Evolutionary conservation across 176 grass and related monocot genomes (phyloP), one percentile per base, ranked within the genome.

Genomic region (Luzula sylvatica): DNA sequence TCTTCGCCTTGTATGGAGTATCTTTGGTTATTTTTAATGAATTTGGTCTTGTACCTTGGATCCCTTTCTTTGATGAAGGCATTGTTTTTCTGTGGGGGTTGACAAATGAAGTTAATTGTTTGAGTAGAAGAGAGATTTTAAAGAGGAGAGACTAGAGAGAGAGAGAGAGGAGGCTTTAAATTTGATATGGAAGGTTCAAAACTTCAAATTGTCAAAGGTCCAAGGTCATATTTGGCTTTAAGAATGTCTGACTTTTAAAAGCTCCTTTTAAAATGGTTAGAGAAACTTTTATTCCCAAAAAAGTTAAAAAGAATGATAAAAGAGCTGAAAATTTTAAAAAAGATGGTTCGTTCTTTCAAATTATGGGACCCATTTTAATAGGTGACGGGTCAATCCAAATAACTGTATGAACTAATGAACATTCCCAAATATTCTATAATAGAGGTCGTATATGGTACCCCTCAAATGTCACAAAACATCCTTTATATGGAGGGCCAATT

Each of bases 21-120:
- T 64, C 60, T 30, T 64, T 64, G 17, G 44, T 49, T 48, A 64
- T 45, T 49, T 45, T 49, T 3, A 64, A 27, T 8, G 60, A 15
- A 8, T 64, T 64, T 49, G 60, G 60, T 45, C 60, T 64, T 50
- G 60, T 7, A 45, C 60, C 60, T 50, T 49, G 43, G 60, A 64
- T 64, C 60, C 60, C 60, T 64, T 64, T 64, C 60, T 64, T 64
- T 48, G 60, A 64, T 15, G 60, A 64, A 64, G 60, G 43, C 60
- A 64, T 64, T 64, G 39, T 25, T 11, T 44, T 44, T 44, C n/a
- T n/a, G n/a, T n/a, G n/a, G 5, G 6, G 43, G 59, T 8, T 64
- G 24, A 64, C 23, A 50, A 28, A 47, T 6, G 43, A n/a, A 14
- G 57, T 25, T 39, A 60, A 23, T n/a, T 35, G 47, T 35, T 64